Evolutionary conservation across 208 protist species (phyloP), one percentile per base, ranked within the genome.

Genomic region (Acanthamoeba sp.): DNA sequence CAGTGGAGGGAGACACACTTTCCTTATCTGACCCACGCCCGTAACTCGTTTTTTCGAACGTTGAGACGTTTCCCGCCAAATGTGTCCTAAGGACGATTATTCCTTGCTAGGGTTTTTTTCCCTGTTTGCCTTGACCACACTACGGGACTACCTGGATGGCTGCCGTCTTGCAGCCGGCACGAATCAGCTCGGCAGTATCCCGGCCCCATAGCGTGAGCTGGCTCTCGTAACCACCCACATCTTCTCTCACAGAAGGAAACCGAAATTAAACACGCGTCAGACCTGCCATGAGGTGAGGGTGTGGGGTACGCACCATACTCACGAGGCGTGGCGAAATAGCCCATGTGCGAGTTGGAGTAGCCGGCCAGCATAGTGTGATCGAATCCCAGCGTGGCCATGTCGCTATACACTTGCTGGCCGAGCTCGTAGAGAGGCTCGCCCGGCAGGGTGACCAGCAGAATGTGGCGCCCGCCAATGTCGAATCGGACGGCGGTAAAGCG

Each of bases 321-420:
- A 12, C 71, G 69, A 16, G 91, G 91, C 10, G 91, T 94, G 27
- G 88, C 88, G 29, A 93, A 93, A 57, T 93, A 93, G 62, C 88
- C 93, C 93, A 95, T 95, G 59, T 95, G 93, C 64, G 18, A 88
- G 82, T 95, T 91, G n/a, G 85, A 93, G 66, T 95, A 95, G 29
- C 94, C 94, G 1, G 82, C 90, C 20, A 94, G 64, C 27, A 95
- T 59, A 29, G 62, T 94, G 42, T 88, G 82, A 14, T 94, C 45
- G 45, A 95, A 94, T 20, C 82, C 82, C 34, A 95, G 24, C 1
- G 40, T 36, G n/a, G 48, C 57, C 27, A 52, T 93, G 34, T 95
- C 94, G 42, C 14, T n/a, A 52, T 85, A 80, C 48, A 88, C 64
- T 52, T 89, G 73, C 48, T 27, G 4, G 40, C 94, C 94, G 0